Base-by-base conservation (phyloP, 1,284 basidiomycete genomes). In the Melampsora americana region DNA sequence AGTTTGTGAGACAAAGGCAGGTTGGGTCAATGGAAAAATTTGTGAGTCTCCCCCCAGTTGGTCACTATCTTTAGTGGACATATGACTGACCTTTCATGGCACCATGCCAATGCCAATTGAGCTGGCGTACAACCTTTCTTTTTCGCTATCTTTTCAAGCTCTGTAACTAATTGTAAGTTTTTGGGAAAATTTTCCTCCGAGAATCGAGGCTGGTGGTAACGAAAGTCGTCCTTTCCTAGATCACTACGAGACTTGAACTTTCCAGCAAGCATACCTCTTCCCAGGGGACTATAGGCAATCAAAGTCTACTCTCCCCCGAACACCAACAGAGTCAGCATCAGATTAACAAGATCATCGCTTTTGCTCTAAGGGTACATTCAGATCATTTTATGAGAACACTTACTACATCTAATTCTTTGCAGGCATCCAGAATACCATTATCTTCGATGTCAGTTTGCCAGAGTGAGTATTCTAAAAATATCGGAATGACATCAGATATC, bases 31-130 rank as follows among this genome's bases (percentile, higher is more conserved):
- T 35, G 35, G 3, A 9, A 35, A 3, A 9, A 35, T 35, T 35
- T 35, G 9, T 35, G 3, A 3, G 12, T 12, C 6, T 42, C n/a
- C n/a, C n/a, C n/a, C n/a, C n/a, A n/a, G n/a, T n/a, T n/a, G n/a
- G 12, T 42, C 39, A 42, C 5, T 35, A 35, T 35, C 35, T 9
- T 9, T 35, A 42, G 39, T 42, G 39, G 12, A 42, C 39, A 5
- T 1, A 39, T 9, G 23, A 56, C 5, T 18, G 85, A 67, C 72
- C 84, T 83, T 0, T 80, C 79, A 20, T 83, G 80, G 44, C 85
- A 80, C 85, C 85, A 86, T 0, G 85, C 84, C 2, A 86, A 79
- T 11, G 82, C 81, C 1, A 85, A 78, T 78, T 85, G 85, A 0
- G 82, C 79, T 0, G 83, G 77, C 0, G 84, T 83, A 56, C 80